Evolutionary conservation across 768 basidiomycete species (phyloP).

Genomic region (Dendrothele bispora): DNA sequence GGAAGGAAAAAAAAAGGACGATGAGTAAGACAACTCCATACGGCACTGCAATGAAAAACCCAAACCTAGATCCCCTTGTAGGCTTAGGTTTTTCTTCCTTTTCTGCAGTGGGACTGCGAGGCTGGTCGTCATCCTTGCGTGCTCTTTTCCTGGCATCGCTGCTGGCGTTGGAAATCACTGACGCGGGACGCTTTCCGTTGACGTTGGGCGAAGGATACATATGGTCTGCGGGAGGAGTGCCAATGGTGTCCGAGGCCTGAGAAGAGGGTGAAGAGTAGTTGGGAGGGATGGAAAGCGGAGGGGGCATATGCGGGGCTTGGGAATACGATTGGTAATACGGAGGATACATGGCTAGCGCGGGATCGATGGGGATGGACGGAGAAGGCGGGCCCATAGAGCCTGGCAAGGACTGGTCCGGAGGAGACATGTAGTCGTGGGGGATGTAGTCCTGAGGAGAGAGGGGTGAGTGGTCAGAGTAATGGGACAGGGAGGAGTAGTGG

Average conservation of each 20-base stretch:
- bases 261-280: conserved; percentile 79
- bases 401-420: conserved; percentile 37
- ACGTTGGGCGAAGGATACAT: conserved; percentile 49
- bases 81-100: conserved; percentile 82
- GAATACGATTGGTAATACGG: conserved; percentile 62
- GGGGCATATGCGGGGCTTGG: conserved; percentile 47
- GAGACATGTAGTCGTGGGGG: too few relatives aligned
- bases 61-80: conserved; percentile 87
- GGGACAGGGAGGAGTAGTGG: conserved; percentile 16
- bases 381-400: conserved; percentile 57
- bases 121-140: conserved; percentile 63
- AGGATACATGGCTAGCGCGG: conserved; percentile 66
- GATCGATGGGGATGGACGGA: conserved; percentile 67
- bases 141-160: conserved; percentile 57
- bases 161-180: conserved; percentile 40
- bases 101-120: conserved; percentile 52
- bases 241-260: conserved; percentile 74
- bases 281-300: conserved; percentile 55
- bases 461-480: conserved; percentile 32
- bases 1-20: conserved; percentile 10
- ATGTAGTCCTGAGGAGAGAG: conserved; percentile 40
- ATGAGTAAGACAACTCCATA: conserved; percentile 19
- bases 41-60: too few relatives aligned
- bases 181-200: conserved; percentile 70
- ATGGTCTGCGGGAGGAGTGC: conserved; percentile 69